Evolutionary conservation across 192 early-diverging fungal genomes (phyloP).

Genomic region (Coemansia reversa): DNA sequence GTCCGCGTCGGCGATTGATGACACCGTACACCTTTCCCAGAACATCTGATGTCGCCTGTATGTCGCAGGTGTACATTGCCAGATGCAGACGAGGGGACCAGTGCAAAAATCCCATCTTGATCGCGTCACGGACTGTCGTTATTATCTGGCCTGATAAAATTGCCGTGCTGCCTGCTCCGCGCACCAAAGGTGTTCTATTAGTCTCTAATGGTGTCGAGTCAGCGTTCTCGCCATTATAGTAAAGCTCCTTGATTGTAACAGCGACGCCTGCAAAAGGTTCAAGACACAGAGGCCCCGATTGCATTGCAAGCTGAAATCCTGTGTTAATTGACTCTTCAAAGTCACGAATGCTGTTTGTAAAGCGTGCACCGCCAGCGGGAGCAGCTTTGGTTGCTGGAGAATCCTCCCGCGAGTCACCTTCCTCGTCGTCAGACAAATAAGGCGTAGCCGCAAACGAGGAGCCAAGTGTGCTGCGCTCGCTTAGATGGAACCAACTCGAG

Average conservation of each 20-base stretch:
- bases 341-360: conserved; percentile 54
- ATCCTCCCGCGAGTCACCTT: conserved; percentile 21
- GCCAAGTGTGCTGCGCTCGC: conserved; percentile 3
- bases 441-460: conserved; percentile 32
- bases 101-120: conserved; percentile 78
- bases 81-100: conserved; percentile 94
- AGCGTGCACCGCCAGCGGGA: conserved; percentile 9
- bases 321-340: conserved; percentile 79
- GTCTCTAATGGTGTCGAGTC: background rate
- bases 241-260: conserved; percentile 41
- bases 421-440: conserved; percentile 36
- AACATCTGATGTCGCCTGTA: conserved; percentile 92
- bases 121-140: conserved; percentile 78
- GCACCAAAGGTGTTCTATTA: background rate
- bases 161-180: conserved; percentile 4
- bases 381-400: background rate
- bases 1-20: conserved; percentile 84
- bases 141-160: conserved; percentile 79
- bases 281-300: conserved; percentile 86
- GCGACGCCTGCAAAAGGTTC: conserved; percentile 88
- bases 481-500: conserved; percentile 37
- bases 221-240: conserved; percentile 8
- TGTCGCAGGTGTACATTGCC: conserved; percentile 96
- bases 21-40: conserved; percentile 96
- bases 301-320: conserved; percentile 92